A percentile compares a stretch with the other conserved stretches of the same genome.
Conservation (phyloP, 139 green algal genomes). For the Chlamydomonas urium region DNA sequence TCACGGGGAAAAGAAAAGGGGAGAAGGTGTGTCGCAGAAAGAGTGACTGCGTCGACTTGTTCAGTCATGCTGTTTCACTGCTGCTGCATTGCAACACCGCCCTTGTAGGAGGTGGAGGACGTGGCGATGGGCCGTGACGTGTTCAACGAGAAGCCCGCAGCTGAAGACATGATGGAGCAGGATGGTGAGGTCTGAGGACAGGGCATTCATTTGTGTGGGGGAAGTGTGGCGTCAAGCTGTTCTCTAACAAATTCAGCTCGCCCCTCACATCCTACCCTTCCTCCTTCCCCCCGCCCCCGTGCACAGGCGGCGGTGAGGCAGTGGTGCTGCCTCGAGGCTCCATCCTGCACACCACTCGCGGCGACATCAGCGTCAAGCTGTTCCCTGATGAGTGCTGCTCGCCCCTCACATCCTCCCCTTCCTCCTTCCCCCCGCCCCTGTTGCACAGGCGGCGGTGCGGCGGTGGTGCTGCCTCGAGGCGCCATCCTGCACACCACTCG, state of each 20-base stretch:
- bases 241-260: no score
- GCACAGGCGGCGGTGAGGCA: slow-evolving; percentile 16
- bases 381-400: no score
- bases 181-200: no score
- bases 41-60: background rate
- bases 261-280: no score
- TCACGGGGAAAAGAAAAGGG: no score
- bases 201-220: background rate
- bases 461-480: slow-evolving; percentile 50
- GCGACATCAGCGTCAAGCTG: slow-evolving; percentile 87
- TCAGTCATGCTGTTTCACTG: background rate
- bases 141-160: slow-evolving; percentile 91
- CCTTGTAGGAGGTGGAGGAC: slow-evolving; percentile 61
- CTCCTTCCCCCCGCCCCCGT: no score
- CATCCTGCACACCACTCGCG: slow-evolving; percentile 83
- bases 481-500: slow-evolving; percentile 83
- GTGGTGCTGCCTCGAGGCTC: slow-evolving; percentile 59
- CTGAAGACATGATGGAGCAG: slow-evolving; percentile 59
- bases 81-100: background rate
- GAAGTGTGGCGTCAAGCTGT: background rate
- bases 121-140: slow-evolving; percentile 70
- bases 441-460: background rate
- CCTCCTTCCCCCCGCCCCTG: no score
- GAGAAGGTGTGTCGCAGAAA: background rate
- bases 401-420: background rate